These are phyloP conservation scores for Penicillium cosmopolitanum DNA, from an alignment of 495 filamentous ascomycete species.

Conservation along the genomic window DNA sequence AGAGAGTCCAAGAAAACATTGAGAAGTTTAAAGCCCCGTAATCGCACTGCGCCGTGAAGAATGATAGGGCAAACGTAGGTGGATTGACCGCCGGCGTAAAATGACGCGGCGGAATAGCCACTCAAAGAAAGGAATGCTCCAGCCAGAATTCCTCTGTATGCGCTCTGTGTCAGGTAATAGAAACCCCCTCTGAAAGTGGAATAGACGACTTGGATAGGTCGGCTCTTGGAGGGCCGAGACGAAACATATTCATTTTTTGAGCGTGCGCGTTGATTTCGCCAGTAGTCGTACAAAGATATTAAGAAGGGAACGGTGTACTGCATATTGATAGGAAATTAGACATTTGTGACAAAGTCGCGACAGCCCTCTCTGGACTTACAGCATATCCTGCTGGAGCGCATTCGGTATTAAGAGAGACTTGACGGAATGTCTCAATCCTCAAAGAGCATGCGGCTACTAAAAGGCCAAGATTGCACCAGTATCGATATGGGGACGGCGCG, in stretches of 20 bases:
- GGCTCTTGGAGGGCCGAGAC: conserved; percentile 25
- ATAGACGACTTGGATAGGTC: conserved; percentile 22
- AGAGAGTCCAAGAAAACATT: conserved; percentile 39
- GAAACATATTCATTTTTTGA: conserved; percentile 25
- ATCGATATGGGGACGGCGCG: conserved; percentile 7
- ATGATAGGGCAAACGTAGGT: conserved; percentile 52
- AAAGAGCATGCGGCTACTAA: conserved; percentile 36
- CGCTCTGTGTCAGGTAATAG: conserved; percentile 34
- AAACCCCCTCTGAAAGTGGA: conserved; percentile 28
- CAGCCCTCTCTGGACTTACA: conserved; percentile 32
- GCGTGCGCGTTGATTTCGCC: conserved; percentile 37
- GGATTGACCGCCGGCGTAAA: conserved; percentile 37
- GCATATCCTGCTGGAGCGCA: conserved; percentile 44
- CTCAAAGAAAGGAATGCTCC: conserved; percentile 37
- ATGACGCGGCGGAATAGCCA: conserved; percentile 32
- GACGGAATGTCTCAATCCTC: conserved; percentile 45
- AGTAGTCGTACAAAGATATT: conserved; percentile 49
- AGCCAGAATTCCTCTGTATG: conserved; percentile 38
- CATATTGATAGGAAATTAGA: conserved; percentile 9
- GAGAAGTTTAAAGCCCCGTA: conserved; percentile 32
- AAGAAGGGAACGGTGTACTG: conserved; percentile 47
- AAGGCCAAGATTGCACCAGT: conserved; percentile 34
- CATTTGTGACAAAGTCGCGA: neutral
- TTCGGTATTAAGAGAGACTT: conserved; percentile 40
- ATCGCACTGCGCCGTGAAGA: conserved; percentile 24